Evolutionary conservation across 2,329 filamentous ascomycete species (phyloP).

Genomic region (Alternaria atra): DNA sequence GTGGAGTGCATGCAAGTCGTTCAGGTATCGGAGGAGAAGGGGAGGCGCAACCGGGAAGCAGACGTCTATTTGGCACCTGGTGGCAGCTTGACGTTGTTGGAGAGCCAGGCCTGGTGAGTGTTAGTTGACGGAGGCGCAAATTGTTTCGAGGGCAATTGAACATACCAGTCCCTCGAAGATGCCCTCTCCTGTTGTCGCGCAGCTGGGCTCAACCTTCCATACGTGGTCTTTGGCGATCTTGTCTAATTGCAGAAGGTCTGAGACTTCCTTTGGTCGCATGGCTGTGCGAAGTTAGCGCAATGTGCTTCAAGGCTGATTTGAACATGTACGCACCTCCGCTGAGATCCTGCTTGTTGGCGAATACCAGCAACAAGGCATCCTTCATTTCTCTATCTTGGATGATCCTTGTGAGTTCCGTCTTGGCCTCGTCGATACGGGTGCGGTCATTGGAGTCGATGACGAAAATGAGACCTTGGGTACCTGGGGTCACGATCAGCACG

Average conservation of each 20-base stretch:
- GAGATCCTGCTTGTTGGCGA: constrained; percentile 99
- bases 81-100: constrained; percentile 60
- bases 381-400: constrained; percentile 99
- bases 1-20: constrained; percentile 45
- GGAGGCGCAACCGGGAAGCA: background rate
- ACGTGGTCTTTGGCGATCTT: constrained; percentile 62
- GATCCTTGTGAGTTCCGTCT: constrained; percentile 96
- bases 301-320: background rate
- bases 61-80: constrained; percentile 45
- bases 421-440: constrained; percentile 95
- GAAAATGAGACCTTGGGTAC: constrained; percentile 99
- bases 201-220: constrained; percentile 65
- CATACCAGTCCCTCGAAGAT: constrained; percentile 62
- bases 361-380: constrained; percentile 94
- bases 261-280: constrained; percentile 61
- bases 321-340: constrained; percentile 70
- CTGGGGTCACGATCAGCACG: constrained; percentile 23
- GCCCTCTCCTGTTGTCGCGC: constrained; percentile 62
- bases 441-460: constrained; percentile 99
- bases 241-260: constrained; percentile 58
- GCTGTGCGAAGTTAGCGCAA: constrained; percentile 44
- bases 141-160: background rate
- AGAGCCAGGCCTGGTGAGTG: constrained; percentile 55
- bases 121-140: background rate
- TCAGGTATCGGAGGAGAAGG: constrained; percentile 32